Evolutionary conservation across 106 monocot genomes (phyloP), one percentile per base, ranked within the genome.

Genomic region (Xerophyta viscosa): DNA sequence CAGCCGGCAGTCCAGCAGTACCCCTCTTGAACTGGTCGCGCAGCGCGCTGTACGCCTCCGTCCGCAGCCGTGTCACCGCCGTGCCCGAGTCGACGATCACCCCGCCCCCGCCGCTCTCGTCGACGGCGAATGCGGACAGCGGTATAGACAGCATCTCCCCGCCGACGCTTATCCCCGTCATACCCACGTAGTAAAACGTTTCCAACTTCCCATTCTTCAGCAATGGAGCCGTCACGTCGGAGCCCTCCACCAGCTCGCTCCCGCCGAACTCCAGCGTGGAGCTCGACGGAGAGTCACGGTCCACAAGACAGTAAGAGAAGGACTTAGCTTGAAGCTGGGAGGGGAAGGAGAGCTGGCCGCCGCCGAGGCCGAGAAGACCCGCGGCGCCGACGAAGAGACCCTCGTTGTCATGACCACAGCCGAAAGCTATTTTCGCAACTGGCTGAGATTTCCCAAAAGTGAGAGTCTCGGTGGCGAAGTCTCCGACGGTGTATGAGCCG

Each of bases 21-120:
- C 82, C 82, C 19, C 20, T 42, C 4, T 7, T 6, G 74, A 87
- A 87, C 3, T 81, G 79, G 37, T 83, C 55, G 23, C 76, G 36
- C 7, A 88, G 70, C 17, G 66, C 72, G 6, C 47, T 19, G 67
- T 88, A 83, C 2, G 79, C 88, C 3, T 56, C 44, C 9, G 31
- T 20, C 45, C 69, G 65, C 0, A 88, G 75, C 22, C 83, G 75
- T 3, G 88, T 88, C 22, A 88, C 69, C 3, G 79, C 79, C 4
- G 88, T 88, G 37, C 88, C 88, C 21, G 83, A 88, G 71, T 88
- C 88, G 23, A 88, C 72, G 61, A 88, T 88, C 17, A 88, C 72
- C 7, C 88, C 83, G 12, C 83, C 88, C 4, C 51, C n/a, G 3
- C 88, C 88, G 17, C 41, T 24, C 42, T 69, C 75, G 61, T 69